Conservation (phyloP, 257 asterid genomes). For the Dorcoceras hygrometricum region DNA sequence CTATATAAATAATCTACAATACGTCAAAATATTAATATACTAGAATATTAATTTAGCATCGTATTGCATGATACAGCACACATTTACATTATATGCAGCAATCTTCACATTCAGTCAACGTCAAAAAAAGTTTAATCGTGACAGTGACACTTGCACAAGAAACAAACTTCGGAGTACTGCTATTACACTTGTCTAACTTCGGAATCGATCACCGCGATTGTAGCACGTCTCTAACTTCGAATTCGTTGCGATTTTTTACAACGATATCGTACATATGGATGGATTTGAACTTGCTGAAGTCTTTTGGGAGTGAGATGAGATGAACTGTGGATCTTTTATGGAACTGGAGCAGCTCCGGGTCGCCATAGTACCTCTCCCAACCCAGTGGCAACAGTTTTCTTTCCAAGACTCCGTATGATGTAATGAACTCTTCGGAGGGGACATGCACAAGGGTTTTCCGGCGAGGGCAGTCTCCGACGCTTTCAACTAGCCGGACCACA, state of each 20-base stretch:
- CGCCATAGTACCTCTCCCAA: conserved; percentile 78
- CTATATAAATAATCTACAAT: no score
- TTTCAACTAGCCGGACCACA: conserved; percentile 54
- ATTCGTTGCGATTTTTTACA: conserved; percentile 59
- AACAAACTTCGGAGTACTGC: neutral
- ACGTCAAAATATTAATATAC: no score
- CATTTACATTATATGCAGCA: neutral
- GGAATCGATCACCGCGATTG: neutral
- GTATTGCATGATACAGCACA: no score
- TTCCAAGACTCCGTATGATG: conserved; percentile 57
- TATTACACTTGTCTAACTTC: neutral
- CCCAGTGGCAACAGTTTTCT: conserved; percentile 47
- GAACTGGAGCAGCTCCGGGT: conserved; percentile 61
- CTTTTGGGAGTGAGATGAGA: conserved; percentile 70
- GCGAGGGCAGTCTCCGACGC: conserved; percentile 44
- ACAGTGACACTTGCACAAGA: neutral
- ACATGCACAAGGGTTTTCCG: conserved; percentile 52
- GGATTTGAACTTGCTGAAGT: conserved; percentile 62
- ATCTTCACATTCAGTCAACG: neutral
- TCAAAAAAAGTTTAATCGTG: no score
- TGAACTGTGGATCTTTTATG: conserved; percentile 63
- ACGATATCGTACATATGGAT: conserved; percentile 63
- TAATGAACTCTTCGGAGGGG: conserved; percentile 41
- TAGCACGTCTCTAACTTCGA: conserved; percentile 47
- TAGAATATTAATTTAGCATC: no score